Base-by-base conservation (phyloP, 805 yeast species). In the Kurtzmaniella cleridarum region DNA sequence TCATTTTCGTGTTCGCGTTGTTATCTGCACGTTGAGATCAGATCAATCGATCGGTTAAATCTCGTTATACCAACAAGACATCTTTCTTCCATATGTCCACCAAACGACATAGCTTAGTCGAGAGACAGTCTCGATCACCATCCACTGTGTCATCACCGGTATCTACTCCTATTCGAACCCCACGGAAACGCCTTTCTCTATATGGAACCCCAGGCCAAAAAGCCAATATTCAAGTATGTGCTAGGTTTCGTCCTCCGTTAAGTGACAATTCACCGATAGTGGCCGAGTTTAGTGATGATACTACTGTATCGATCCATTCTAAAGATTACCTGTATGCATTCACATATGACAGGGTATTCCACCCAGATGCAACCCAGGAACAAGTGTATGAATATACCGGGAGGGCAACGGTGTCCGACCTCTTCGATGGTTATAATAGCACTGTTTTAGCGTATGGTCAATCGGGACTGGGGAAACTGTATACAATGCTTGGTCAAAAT, bases 401-500 rank as follows among this genome's bases (percentile, higher is more conserved):
- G 4, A 53, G 63, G 30, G 77, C 77, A 30, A 79, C 86, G 0
- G 81, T 87, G 3, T 79, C 77, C 31, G 91, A 84, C 44, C 67
- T 86, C 24, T 71, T 83, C 41, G 67, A 71, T 26, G 97, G 97
- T 0, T 81, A 79, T 52, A 84, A 85, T 54, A 86, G 89, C 15
- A 77, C 91, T 0, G 77, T 86, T 0, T 60, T 85, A 28, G 85
- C 90, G 0, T 86, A 84, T 57, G 95, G 95, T 8, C 91, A 82
- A 50, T 78, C 86, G 0, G 86, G 88, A 0, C 71, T 88, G 1
- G 93, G 93, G 5, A 84, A 84, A 56, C 75, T 90, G 0, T 76
- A 75, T 51, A 80, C 91, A 2, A 80, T 85, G 88, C 75, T 82
- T 74, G 93, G 93, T 1, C 5, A 27, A 13, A 57, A 39, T 8